Evolutionary conservation across 805 yeast species (phyloP), one percentile per base, ranked within the genome.

Genomic region (Kodamaea kaohsiungensis): DNA sequence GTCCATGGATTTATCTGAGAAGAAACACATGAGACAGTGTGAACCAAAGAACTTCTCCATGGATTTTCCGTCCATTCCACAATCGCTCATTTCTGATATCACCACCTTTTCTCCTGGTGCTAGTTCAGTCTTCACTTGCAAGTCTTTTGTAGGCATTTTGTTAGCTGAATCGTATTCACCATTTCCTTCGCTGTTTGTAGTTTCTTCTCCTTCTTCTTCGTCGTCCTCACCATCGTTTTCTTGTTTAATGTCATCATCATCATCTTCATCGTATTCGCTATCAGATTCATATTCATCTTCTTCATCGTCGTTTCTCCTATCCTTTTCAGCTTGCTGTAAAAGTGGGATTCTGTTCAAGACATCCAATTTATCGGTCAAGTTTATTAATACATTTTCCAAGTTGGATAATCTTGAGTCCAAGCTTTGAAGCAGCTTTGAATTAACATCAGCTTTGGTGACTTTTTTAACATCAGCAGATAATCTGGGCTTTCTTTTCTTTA

Each of bases 11-110:
- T 68, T 68, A 13, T 64, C 61, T 2, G 77, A 72, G 47, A 73
- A 68, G 3, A 74, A 67, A 35, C 70, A 64, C 51, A 72, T 52
- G 39, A 71, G 65, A 13, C 78, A 72, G 53, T 75, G 79, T 25
- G 69, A 60, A 7, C 77, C 78, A 39, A 67, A 64, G 52, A 63
- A 75, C 27, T 67, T 66, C 47, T 51, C 54, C 43, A 43, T 48
- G 12, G 47, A 37, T 17, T 49, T 53, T 2, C 37, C 48, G 12
- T 27, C 38, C 10, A 37, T 27, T 2, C 33, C 35, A 16, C 43
- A 35, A 13, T 38, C 38, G n/a, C 16, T 48, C 42, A 48, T 22
- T 2, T 43, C 37, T 13, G 33, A 12, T 5, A 13, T 30, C 18
- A 15, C 16, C 13, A 12, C 35, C n/a, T 43, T 19, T 16, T n/a